Evolutionary conservation across 208 protist genomes (phyloP).

Genomic region (Leishmania braziliensis): DNA sequence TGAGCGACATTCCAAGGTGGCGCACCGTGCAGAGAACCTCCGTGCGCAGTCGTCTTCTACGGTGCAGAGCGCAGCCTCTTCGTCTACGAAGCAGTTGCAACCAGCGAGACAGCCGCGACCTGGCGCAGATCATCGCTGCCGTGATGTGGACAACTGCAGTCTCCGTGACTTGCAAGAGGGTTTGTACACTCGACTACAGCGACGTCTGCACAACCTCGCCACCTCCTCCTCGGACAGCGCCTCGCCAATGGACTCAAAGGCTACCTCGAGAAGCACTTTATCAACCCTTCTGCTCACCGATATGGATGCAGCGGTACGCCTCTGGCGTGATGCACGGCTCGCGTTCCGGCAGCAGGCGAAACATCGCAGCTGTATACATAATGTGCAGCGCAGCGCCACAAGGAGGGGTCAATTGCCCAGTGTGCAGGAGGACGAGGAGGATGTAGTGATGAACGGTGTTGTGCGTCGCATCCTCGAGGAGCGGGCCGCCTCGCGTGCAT

Average conservation of each 20-base stretch:
- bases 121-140: background rate
- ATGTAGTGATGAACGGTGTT: background rate
- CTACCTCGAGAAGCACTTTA: background rate
- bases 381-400: background rate
- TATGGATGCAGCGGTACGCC: background rate
- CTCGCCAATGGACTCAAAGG: background rate
- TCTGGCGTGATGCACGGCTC: constrained; percentile 9
- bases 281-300: background rate
- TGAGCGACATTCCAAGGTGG: background rate
- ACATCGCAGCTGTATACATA: background rate
- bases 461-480: constrained; percentile 1
- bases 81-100: background rate
- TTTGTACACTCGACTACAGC: constrained; percentile 1
- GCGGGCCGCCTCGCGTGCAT: constrained; percentile 10
- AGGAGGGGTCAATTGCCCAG: too few relatives aligned
- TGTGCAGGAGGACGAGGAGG: background rate
- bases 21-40: background rate
- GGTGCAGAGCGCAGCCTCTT: background rate
- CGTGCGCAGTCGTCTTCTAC: background rate
- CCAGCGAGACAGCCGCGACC: background rate
- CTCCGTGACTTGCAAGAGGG: constrained; percentile 22
- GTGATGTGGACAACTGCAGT: background rate
- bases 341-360: background rate
- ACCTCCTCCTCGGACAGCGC: background rate
- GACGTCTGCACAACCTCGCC: constrained; percentile 2